phyloP scores from a whole-genome alignment of 192 early-diverging fungal genomes.

The Coemansia sp. region DNA sequence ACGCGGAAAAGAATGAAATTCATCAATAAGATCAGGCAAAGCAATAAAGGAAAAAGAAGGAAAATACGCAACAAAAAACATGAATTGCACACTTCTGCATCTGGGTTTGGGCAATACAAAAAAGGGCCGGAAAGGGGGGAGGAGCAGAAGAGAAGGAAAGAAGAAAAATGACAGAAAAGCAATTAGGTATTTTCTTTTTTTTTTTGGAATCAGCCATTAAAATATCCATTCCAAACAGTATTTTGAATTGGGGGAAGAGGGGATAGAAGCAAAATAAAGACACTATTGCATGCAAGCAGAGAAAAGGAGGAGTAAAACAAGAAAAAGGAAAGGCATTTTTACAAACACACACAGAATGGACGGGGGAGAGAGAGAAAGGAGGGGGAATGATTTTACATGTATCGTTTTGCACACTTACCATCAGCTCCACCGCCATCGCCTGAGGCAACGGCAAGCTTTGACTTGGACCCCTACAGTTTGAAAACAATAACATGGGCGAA shows the following conservation, averaged over 20 bases:
- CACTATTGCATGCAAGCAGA: neutral
- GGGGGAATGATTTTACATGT: neutral
- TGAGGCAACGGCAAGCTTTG: constrained; percentile 12
- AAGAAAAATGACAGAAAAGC: too few species aligned
- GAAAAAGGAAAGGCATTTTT: neutral
- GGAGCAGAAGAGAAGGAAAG: neutral
- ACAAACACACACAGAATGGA: neutral
- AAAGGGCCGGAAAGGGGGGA: neutral
- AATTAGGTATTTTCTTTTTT: too few species aligned
- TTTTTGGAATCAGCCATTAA: constrained; percentile 1
- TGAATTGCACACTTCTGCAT: constrained; percentile 1
- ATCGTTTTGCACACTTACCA: constrained; percentile 14
- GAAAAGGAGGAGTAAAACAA: neutral
- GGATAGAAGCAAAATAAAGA: neutral
- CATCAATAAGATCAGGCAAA: constrained; percentile 2
- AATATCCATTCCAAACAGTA: neutral
- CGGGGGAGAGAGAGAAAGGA: too few species aligned
- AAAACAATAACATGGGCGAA: neutral
- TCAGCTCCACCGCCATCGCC: constrained; percentile 16
- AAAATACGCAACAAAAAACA: neutral
- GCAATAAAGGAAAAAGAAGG: too few species aligned
- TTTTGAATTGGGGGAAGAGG: neutral
- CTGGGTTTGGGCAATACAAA: neutral
- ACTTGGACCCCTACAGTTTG: constrained; percentile 18
- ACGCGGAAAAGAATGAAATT: neutral